Percentiles rank a stretch among this genome's conserved stretches.
Evolutionary conservation across 148 eudicot genomes (phyloP).

Genomic region (Fagopyrum esculentum): DNA sequence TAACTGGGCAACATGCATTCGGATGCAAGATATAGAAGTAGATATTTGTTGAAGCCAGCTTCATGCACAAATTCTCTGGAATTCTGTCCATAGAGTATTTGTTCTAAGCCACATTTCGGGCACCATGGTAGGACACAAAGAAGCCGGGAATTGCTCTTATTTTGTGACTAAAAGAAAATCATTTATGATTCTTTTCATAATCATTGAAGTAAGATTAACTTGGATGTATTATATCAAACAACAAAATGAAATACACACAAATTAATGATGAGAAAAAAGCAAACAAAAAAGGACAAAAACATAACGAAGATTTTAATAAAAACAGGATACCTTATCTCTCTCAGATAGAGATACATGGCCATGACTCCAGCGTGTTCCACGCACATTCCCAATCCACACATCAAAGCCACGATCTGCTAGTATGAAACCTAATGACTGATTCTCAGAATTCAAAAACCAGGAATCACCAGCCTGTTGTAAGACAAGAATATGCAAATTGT

Average conservation of each 20-base stretch:
- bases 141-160: neutral
- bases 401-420: constrained; percentile 86
- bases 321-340: constrained; percentile 50
- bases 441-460: constrained; percentile 69
- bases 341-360: constrained; percentile 70
- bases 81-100: neutral
- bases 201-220: too few species aligned
- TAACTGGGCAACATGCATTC: neutral
- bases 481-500: neutral
- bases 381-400: constrained; percentile 89
- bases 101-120: neutral
- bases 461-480: constrained; percentile 69
- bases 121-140: neutral
- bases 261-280: too few species aligned
- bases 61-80: neutral
- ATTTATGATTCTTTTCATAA: too few species aligned
- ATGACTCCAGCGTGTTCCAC: constrained; percentile 90
- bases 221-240: too few species aligned
- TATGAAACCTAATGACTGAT: constrained; percentile 78
- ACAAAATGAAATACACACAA: too few species aligned
- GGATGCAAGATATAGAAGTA: neutral
- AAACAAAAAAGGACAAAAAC: too few species aligned
- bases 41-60: neutral
- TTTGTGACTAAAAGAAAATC: neutral
- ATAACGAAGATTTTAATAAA: neutral